Percentiles rank a stretch among this genome's conserved stretches.
These are phyloP conservation scores for Glycine tomentella DNA, from an alignment of 306 rosid genomes.

Conservation along the genomic window DNA sequence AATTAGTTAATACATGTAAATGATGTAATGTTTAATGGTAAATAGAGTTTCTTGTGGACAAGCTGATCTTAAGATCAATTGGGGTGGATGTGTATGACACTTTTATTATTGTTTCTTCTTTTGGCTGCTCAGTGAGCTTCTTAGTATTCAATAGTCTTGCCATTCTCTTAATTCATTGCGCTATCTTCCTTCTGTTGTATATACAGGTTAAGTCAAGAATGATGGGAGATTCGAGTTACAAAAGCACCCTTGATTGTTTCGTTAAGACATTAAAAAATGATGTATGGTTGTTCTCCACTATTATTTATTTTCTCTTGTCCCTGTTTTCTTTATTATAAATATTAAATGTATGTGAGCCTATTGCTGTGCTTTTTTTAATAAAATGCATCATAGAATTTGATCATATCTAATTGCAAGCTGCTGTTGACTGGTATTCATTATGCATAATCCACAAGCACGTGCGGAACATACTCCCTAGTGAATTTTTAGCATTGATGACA, in stretches of 20 bases:
- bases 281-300: conserved; percentile 55
- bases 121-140: conserved; percentile 20
- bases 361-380: background rate
- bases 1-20: conserved; percentile 14
- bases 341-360: background rate
- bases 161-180: conserved; percentile 35
- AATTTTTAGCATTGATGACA: too few relatives aligned
- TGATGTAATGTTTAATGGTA: background rate
- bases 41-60: background rate
- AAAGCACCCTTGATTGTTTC: conserved; percentile 89
- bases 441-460: too few relatives aligned
- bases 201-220: conserved; percentile 96
- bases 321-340: conserved; percentile 2
- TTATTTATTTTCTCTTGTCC: conserved; percentile 3
- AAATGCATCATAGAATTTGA: background rate
- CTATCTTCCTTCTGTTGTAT: conserved; percentile 39
- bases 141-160: conserved; percentile 15
- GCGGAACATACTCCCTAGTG: too few relatives aligned
- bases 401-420: too few relatives aligned
- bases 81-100: background rate
- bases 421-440: too few relatives aligned
- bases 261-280: conserved; percentile 88
- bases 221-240: conserved; percentile 97
- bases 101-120: conserved; percentile 12
- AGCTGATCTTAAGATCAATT: conserved; percentile 12